These are phyloP conservation scores for Ottelia alismoides DNA, from an alignment of 106 monocot genomes.

Conservation along the genomic window DNA sequence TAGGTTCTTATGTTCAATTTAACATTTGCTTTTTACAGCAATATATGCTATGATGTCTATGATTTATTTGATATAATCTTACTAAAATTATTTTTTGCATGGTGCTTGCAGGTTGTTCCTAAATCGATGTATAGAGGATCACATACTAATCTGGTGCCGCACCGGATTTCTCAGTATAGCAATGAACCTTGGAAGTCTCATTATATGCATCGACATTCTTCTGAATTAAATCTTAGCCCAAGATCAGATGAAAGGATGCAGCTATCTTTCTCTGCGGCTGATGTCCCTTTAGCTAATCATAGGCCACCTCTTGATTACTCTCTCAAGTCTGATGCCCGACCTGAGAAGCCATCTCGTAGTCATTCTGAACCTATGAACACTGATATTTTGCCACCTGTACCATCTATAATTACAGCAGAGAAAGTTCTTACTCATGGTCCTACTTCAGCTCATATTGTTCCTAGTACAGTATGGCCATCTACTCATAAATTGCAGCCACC, in stretches of 20 bases:
- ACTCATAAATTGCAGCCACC: slow-evolving; percentile 32
- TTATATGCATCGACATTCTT: slow-evolving; percentile 15
- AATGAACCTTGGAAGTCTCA: slow-evolving; percentile 28
- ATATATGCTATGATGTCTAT: too few relatives aligned
- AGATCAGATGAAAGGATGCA: slow-evolving; percentile 23
- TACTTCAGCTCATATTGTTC: slow-evolving; percentile 17
- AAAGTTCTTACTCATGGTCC: slow-evolving; percentile 21
- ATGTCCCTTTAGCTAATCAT: slow-evolving; percentile 13
- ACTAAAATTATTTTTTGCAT: too few relatives aligned
- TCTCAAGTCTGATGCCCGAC: slow-evolving; percentile 21
- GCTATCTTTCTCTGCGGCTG: slow-evolving; percentile 16
- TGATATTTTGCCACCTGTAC: slow-evolving; percentile 5
- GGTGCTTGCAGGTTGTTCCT: too few relatives aligned
- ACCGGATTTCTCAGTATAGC: slow-evolving; percentile 18
- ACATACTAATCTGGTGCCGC: slow-evolving; percentile 7
- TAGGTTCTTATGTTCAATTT: too few relatives aligned
- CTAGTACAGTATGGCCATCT: slow-evolving; percentile 28
- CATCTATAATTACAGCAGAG: slow-evolving; percentile 12
- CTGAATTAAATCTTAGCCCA: slow-evolving; percentile 27
- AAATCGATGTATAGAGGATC: too few relatives aligned
- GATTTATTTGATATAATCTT: too few relatives aligned
- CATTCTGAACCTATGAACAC: slow-evolving; percentile 20
- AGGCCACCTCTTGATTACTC: slow-evolving; percentile 17
- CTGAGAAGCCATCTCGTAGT: slow-evolving; percentile 18
- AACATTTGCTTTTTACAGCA: too few relatives aligned